phyloP scores from a whole-genome alignment of 805 yeast genomes.

The Starmerella khaoyaiensis region DNA sequence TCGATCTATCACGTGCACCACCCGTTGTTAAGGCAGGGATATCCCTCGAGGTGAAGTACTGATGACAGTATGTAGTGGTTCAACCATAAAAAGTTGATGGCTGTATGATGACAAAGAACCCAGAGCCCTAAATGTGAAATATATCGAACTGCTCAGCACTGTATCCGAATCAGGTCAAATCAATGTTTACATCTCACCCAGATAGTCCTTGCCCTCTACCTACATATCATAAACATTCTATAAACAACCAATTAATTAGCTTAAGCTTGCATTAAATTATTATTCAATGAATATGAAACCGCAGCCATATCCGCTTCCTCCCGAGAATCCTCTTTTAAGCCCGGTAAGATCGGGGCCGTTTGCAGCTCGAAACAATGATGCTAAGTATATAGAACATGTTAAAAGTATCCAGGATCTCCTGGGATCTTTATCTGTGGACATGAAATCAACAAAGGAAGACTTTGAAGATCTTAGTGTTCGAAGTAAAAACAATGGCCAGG shows the following conservation, averaged over 20 bases:
- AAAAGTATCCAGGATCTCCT: constrained; percentile 26
- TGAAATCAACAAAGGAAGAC: constrained; percentile 26
- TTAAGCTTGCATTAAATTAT: too few relatives aligned
- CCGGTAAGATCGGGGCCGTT: constrained; percentile 22
- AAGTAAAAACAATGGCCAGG: constrained; percentile 30
- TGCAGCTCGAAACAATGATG: constrained; percentile 17
- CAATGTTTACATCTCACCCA: too few relatives aligned
- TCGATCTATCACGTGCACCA: neutral
- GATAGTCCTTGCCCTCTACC: too few relatives aligned
- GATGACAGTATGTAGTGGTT: too few relatives aligned
- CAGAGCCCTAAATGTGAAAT: too few relatives aligned
- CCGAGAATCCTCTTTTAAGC: constrained; percentile 28
- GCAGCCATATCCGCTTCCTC: constrained; percentile 24
- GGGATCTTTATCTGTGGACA: constrained; percentile 24
- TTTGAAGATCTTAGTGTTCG: constrained; percentile 28
- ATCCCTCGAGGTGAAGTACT: constrained; percentile 15
- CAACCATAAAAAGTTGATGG: too few relatives aligned
- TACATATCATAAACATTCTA: too few relatives aligned
- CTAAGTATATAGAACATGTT: constrained; percentile 17
- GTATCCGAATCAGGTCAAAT: too few relatives aligned
- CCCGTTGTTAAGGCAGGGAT: neutral
- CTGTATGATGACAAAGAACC: too few relatives aligned
- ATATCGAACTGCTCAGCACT: too few relatives aligned
- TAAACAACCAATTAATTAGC: too few relatives aligned
- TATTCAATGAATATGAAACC: constrained; percentile 8